phyloP scores from a whole-genome alignment of 2,329 filamentous ascomycete species.

The Pseudocercospora vitis region DNA sequence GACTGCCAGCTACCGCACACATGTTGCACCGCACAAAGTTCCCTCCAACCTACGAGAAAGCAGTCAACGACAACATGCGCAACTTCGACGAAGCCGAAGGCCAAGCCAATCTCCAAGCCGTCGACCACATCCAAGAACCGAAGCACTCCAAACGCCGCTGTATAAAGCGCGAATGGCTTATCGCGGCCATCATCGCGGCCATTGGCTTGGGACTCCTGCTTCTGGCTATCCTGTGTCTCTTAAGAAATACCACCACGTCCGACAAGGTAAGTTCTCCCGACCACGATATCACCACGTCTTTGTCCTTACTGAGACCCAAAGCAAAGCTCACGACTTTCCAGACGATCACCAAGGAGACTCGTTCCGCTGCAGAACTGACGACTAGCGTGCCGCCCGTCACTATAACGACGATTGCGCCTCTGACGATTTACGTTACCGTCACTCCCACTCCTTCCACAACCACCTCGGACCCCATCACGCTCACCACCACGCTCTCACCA shows the following conservation, averaged over 20 bases:
- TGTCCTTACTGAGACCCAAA: neutral
- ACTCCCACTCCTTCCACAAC: conserved; percentile 16
- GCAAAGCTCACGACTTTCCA: conserved; percentile 5
- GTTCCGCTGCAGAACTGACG: conserved; percentile 8
- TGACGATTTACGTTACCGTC: conserved; percentile 17
- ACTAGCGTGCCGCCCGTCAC: conserved; percentile 12
- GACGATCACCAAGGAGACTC: conserved; percentile 10
- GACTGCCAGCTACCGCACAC: conserved; percentile 2
- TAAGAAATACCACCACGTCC: conserved; percentile 2
- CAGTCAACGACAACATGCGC: conserved; percentile 16
- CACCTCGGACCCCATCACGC: neutral
- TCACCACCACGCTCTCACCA: neutral
- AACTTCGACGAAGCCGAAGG: conserved; percentile 11
- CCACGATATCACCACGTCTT: neutral
- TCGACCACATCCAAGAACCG: conserved; percentile 15
- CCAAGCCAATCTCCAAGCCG: conserved; percentile 10
- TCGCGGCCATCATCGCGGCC: conserved; percentile 9
- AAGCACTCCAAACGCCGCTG: conserved; percentile 12
- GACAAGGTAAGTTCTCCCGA: conserved; percentile 12
- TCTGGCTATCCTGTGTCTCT: conserved; percentile 4
- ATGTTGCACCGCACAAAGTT: conserved; percentile 5
- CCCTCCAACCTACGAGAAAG: conserved; percentile 16
- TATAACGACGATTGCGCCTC: neutral
- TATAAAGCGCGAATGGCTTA: conserved; percentile 19
- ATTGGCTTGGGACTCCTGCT: conserved; percentile 11